Evolutionary conservation across 1,284 basidiomycete genomes (phyloP), one percentile per base, ranked within the genome.

Genomic region (Cystobasidiaceae sp.): DNA sequence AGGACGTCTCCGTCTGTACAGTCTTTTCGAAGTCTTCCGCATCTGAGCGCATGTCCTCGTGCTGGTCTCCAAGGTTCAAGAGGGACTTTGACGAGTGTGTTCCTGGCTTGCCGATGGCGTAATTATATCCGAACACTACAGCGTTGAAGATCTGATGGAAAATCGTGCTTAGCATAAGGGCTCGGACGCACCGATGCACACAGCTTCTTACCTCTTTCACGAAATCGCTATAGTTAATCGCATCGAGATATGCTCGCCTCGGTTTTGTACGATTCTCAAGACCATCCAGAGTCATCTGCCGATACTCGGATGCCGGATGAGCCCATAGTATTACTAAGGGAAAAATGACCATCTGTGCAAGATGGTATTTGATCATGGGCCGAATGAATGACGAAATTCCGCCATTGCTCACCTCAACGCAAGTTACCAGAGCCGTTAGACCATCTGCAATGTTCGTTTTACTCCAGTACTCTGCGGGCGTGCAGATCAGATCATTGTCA

Each of bases 261-360:
- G 73, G 71, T 41, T 69, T 73, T 27, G 70, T 71, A 0, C 60
- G 56, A 0, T 68, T 70, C 19, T 65, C 54, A 3, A 69, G 64
- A 21, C 67, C 67, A 21, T 67, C 46, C 1, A 71, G 69, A 21
- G 72, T 71, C 23, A 70, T 66, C 0, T 41, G 34, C 1, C 58
- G 62, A 60, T 93, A 92, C 68, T 90, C 89, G 0, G 78, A 81
- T 72, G 82, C 81, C 6, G 81, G 81, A 73, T 90, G 93, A 0
- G 90, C 87, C 86, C 88, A 91, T 77, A 83, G 81, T 85, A 91
- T 90, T 58, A 87, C 78, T 0, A 76, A 67, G 7, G 88, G 81
- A 75, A 92, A 90, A 74, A 90, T 79, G 37, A 92, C 85, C 89
- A 91, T 91, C 86, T 85, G 67, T 1, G 21, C 52, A 25, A 28